Evolutionary conservation across 257 asterid species (phyloP).

Genomic region (Marsdenia floribunda): DNA sequence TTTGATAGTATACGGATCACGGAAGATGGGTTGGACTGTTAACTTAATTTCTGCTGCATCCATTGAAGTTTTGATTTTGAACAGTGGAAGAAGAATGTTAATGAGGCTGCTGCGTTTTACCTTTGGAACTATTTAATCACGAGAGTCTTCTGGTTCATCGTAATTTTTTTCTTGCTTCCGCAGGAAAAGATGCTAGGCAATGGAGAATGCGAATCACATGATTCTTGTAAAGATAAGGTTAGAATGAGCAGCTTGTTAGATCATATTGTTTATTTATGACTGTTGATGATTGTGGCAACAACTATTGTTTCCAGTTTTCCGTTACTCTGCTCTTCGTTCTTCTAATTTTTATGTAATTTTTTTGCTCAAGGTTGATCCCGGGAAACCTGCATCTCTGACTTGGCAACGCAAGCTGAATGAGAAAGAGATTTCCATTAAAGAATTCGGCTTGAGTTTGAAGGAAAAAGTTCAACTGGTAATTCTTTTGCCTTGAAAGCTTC

Average conservation of each 20-base stretch:
- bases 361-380: slow-evolving; percentile 60
- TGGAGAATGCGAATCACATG: slow-evolving; percentile 42
- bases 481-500: background rate
- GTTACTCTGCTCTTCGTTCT: slow-evolving; percentile 2
- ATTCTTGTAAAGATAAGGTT: slow-evolving; percentile 38
- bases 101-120: background rate
- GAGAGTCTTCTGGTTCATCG: slow-evolving; percentile 3
- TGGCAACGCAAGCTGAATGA: slow-evolving; percentile 66
- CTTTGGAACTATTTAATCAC: background rate
- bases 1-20: background rate
- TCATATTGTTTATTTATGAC: background rate
- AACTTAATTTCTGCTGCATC: background rate
- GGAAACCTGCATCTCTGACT: slow-evolving; percentile 67
- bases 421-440: slow-evolving; percentile 52
- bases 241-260: slow-evolving; percentile 9
- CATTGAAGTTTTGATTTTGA: background rate
- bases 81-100: background rate
- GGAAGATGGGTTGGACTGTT: background rate
- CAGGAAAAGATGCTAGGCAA: slow-evolving; percentile 52
- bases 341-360: slow-evolving; percentile 15
- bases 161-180: slow-evolving; percentile 4
- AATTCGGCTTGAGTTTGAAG: slow-evolving; percentile 56
- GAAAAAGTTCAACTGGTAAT: slow-evolving; percentile 70
- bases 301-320: background rate
- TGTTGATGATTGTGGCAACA: background rate